Conservation (phyloP, 371 early-diverging fungal species). For the Lichtheimia hyalospora region DNA sequence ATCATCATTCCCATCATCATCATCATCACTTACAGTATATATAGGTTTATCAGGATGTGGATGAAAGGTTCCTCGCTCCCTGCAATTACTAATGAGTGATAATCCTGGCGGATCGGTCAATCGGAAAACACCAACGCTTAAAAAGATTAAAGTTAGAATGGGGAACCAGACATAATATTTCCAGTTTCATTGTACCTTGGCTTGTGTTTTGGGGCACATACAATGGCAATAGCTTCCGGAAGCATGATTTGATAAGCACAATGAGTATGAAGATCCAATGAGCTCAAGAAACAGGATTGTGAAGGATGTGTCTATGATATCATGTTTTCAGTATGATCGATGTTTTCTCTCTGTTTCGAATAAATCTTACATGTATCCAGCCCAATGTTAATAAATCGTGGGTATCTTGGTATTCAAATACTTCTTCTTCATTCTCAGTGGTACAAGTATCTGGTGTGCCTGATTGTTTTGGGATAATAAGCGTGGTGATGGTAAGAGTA, state of each 20-base stretch:
- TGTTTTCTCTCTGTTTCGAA: no score
- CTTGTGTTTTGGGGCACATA: slow-evolving; percentile 76
- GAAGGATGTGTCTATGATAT: slow-evolving; percentile 81
- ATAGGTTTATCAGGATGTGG: slow-evolving; percentile 75
- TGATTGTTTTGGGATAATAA: slow-evolving; percentile 89
- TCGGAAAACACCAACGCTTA: slow-evolving; percentile 81
- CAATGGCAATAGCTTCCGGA: slow-evolving; percentile 94
- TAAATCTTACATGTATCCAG: slow-evolving; percentile 79
- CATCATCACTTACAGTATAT: slow-evolving; percentile 54
- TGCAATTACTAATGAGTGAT: slow-evolving; percentile 77
- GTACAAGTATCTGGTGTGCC: slow-evolving; percentile 88
- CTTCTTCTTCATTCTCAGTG: slow-evolving; percentile 85
- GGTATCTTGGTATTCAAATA: slow-evolving; percentile 75
- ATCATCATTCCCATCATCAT: background rate
- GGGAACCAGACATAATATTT: background rate
- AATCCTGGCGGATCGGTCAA: slow-evolving; percentile 89
- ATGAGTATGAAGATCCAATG: slow-evolving; percentile 92
- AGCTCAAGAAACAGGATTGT: slow-evolving; percentile 92
- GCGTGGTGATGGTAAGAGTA: slow-evolving; percentile 69
- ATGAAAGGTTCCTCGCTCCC: slow-evolving; percentile 73
- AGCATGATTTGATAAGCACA: slow-evolving; percentile 91
- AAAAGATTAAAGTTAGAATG: background rate
- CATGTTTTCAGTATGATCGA: background rate
- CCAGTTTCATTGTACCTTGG: slow-evolving; percentile 52
- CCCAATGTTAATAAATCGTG: slow-evolving; percentile 84